Conservation (phyloP, 768 basidiomycete genomes). For the Phylloporus sp. region DNA sequence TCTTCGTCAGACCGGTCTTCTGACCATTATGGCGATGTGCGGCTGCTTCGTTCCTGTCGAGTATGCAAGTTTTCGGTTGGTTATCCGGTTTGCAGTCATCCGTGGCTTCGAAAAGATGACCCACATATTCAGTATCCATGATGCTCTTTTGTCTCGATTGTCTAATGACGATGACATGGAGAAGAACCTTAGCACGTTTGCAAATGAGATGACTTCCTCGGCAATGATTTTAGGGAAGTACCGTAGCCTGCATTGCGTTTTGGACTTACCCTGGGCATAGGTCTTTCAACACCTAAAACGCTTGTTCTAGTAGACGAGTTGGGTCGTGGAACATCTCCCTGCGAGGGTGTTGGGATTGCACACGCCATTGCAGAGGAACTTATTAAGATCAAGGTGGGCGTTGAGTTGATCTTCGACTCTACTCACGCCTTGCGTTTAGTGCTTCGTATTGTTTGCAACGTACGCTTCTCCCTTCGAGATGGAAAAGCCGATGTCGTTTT, state of each 20-base stretch:
- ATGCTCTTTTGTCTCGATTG: conserved; percentile 77
- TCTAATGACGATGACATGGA: conserved; percentile 95
- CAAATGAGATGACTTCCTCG: conserved; percentile 87
- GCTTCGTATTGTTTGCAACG: conserved; percentile 90
- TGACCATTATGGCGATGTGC: conserved; percentile 83
- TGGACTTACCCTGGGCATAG: conserved; percentile 30
- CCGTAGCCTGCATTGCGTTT: background rate
- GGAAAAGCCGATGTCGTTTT: background rate
- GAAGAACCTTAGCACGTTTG: conserved; percentile 88
- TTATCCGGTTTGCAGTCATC: background rate
- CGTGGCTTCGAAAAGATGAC: background rate
- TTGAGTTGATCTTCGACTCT: background rate
- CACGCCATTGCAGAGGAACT: conserved; percentile 79
- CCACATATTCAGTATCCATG: conserved; percentile 55
- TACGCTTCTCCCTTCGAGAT: conserved; percentile 32
- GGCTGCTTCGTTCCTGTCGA: conserved; percentile 92
- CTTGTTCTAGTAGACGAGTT: conserved; percentile 91
- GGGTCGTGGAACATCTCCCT: conserved; percentile 85
- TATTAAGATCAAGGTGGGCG: conserved; percentile 61
- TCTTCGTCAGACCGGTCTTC: conserved; percentile 77
- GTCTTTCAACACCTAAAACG: conserved; percentile 62
- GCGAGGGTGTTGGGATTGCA: conserved; percentile 76
- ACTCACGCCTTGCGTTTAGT: conserved; percentile 36
- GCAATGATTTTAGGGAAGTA: conserved; percentile 80
- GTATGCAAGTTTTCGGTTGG: conserved; percentile 82